A percentile compares a stretch with the other conserved stretches of the same genome.
These are phyloP conservation scores for Chaetomium cochliodes DNA, from an alignment of 495 filamentous ascomycete genomes.

Conservation along the genomic window DNA sequence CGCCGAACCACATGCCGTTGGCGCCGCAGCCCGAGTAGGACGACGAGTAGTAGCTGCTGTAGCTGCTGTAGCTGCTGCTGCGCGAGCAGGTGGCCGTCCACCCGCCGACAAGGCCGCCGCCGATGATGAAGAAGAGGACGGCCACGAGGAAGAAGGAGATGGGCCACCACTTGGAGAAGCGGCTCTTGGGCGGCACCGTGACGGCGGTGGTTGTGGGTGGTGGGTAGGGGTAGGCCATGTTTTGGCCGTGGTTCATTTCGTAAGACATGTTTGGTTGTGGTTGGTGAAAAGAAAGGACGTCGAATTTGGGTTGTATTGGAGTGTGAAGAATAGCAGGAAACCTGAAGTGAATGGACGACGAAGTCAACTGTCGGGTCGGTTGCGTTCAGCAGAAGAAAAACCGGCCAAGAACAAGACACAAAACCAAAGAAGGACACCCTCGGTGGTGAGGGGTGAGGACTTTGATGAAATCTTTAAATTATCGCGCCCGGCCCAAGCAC, in stretches of 20 bases:
- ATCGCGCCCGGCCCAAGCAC: too few species aligned
- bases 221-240: slow-evolving; percentile 5
- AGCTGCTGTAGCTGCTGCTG: neutral
- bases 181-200: neutral
- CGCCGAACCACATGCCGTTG: slow-evolving; percentile 5
- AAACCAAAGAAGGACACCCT: too few species aligned
- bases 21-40: neutral
- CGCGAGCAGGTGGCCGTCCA: neutral
- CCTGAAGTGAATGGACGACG: too few species aligned
- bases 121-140: slow-evolving; percentile 15
- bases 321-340: too few species aligned
- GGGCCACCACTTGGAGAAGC: slow-evolving; percentile 15
- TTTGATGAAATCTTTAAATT: too few species aligned
- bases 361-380: too few species aligned
- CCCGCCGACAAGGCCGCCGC: slow-evolving; percentile 7
- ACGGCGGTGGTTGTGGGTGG: neutral
- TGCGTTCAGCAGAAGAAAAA: too few species aligned
- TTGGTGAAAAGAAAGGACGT: too few species aligned
- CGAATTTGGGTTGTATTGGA: too few species aligned
- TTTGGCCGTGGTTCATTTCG: neutral
- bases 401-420: too few species aligned
- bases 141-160: slow-evolving; percentile 15
- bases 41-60: neutral
- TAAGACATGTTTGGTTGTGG: neutral
- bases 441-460: too few species aligned